Base-by-base conservation (phyloP, 75 land plant genomes). In the Cunninghamia lanceolata region DNA sequence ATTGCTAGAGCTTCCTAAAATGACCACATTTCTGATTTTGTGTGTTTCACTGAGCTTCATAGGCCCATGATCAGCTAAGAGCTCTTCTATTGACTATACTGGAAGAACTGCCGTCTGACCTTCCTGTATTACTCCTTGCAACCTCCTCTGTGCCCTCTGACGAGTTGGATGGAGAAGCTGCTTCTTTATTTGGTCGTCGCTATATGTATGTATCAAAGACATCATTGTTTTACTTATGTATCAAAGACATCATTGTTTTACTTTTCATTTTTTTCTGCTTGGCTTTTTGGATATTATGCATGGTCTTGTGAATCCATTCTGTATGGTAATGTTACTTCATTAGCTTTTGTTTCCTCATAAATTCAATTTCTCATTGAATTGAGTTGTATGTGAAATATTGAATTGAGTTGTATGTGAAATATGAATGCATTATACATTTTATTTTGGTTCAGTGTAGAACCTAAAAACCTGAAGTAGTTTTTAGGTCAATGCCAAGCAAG, bases 51-150 rank as follows among this genome's bases (percentile, higher is more conserved):
- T 38, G 43, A 36, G 19, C 79, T 68, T 39, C 79, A 74, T 91
- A 98, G 99, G 99, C 99, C 35, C 92, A 94, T 86, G 93, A 94
- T 21, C 99, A 96, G 84, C 95, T 98, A 36, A 94, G 93, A 85
- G 99, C 99, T 70, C 99, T 98, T 59, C 83, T 98, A 80, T 16
- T 87, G 85, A 98, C 95, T 88, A 91, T 98, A 25, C 84, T 98
- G 88, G 95, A 94, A 28, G 99, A 96, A 68, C 68, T 98, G 40
- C 99, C 99, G 52, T 96, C 99, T 28, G 91, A 98, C 84, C 90
- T 93, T 40, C 99, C 99, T 2, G 92, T 98, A 78, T 85, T 98
- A 59, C 88, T 98, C 39, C 92, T 98, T 85, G 99, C 95, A 86
- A 94, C 99, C 88, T 90, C 94, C 74, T 82, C 94, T 52, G 85